Conservation (phyloP, 2,329 filamentous ascomycete species). For the Aspergillus costaricaensis region DNA sequence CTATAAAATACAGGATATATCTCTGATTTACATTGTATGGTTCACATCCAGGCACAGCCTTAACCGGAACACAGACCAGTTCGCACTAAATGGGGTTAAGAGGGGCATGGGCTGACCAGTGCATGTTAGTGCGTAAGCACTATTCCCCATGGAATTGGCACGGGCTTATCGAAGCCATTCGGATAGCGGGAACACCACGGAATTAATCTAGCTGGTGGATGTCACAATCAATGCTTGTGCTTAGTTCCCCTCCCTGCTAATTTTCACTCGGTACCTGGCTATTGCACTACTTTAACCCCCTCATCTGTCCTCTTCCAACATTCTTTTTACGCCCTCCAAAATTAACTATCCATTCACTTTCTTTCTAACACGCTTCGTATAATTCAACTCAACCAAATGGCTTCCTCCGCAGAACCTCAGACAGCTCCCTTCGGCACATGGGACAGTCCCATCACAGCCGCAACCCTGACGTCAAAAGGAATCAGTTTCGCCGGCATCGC, state of each 20-base stretch:
- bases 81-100: neutral
- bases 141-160: neutral
- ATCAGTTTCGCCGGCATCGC: conserved; percentile 36
- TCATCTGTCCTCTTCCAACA: neutral
- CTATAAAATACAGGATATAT: neutral
- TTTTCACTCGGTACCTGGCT: neutral
- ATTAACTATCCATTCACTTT: neutral
- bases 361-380: neutral
- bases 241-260: neutral
- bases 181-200: neutral
- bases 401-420: neutral
- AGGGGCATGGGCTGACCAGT: neutral
- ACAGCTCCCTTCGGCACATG: conserved; percentile 41
- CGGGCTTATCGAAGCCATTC: neutral
- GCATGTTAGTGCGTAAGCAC: neutral
- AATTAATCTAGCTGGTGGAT: neutral
- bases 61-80: too few relatives aligned
- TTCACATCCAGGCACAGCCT: too few relatives aligned
- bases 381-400: neutral
- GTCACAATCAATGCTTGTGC: neutral
- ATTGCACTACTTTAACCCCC: neutral
- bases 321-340: too few relatives aligned
- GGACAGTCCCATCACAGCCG: conserved; percentile 42
- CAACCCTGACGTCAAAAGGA: conserved; percentile 35
- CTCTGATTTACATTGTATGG: too few relatives aligned